Conservation (phyloP, 2,329 filamentous ascomycete genomes). For the Fusarium sp. region DNA sequence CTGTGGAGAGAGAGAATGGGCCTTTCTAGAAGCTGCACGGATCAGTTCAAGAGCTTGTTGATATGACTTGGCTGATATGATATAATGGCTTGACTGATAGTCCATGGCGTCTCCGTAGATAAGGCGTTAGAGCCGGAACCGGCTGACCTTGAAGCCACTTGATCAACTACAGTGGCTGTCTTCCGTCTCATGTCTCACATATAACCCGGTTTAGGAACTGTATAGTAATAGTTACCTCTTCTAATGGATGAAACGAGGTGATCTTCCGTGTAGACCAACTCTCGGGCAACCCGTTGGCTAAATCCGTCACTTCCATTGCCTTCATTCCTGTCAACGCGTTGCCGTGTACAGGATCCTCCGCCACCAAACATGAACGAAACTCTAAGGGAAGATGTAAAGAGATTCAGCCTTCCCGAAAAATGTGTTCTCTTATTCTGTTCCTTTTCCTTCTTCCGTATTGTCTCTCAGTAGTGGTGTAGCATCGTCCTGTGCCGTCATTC, state of each 20-base stretch:
- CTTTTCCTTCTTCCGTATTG: not conserved
- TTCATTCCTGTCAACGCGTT: slow-evolving; percentile 22
- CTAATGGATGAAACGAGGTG: not conserved
- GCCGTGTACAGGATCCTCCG: not conserved
- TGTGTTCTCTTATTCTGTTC: not conserved
- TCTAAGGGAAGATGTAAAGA: not conserved
- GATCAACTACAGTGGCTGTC: not conserved
- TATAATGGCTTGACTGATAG: not conserved
- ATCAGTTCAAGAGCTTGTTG: not conserved
- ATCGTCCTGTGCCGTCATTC: not conserved
- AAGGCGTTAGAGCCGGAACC: not conserved
- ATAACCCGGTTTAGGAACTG: not conserved
- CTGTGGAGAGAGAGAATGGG: not conserved
- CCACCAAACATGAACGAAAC: not conserved
- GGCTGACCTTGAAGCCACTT: not conserved
- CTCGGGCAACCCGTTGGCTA: not conserved
- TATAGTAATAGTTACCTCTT: not conserved
- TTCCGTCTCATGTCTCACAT: not conserved
- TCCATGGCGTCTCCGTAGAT: not conserved
- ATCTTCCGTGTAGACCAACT: not conserved
- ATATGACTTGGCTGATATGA: not conserved
- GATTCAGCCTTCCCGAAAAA: not conserved
- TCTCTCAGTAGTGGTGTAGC: not conserved
- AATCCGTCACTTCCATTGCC: slow-evolving; percentile 16
- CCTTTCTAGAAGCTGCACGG: slow-evolving; percentile 21